Base-by-base conservation (phyloP, 352 stramenopile species). In the Plasmopara halstedii region DNA sequence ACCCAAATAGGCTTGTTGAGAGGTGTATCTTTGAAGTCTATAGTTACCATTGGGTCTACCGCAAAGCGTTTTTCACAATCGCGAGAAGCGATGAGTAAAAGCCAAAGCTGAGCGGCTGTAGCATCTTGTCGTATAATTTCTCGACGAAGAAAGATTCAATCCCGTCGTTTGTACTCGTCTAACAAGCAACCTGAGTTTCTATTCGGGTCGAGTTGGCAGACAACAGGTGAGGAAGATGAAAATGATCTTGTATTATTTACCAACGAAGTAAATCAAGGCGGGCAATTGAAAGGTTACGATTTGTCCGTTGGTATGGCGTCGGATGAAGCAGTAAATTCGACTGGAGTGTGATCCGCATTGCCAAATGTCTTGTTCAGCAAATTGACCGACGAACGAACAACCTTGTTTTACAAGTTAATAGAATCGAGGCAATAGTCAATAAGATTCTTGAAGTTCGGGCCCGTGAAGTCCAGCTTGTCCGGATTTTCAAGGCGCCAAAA, bases 81-180 rank as follows among this genome's bases (percentile, higher is more conserved):
- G 15, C 20, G 36, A 29, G 23, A 40, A 22, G 7, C 11, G 2
- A n/a, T 8, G 2, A 53, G 37, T 0, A 42, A 23, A 2, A 22
- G 4, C 11, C 29, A 19, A 20, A 53, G 46, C 14, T 53, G 37
- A 15, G 19, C 11, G 6, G 46, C n/a, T 13, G 37, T 42, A 4
- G 46, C 31, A 15, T 2, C n/a, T 3, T 46, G 11, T 25, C 29
- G 8, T 15, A 37, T 2, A 21, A 42, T 46, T 46, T 53, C 36
- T 47, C 44, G 5, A 7, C 37, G 19, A 2, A 53, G n/a, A 21
- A 37, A 53, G 6, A 53, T 53, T 3, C 38, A 14, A 25, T 53
- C 46, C 0, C 29, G 36, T 0, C 37, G 10, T 8, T 46, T 47
- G 23, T 46, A 37, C 17, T 46, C 46, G 26, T 53, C 37, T 6